These are phyloP conservation scores for Heliamphora exappendiculata DNA, from an alignment of 148 eudicot genomes.

Conservation along the genomic window DNA sequence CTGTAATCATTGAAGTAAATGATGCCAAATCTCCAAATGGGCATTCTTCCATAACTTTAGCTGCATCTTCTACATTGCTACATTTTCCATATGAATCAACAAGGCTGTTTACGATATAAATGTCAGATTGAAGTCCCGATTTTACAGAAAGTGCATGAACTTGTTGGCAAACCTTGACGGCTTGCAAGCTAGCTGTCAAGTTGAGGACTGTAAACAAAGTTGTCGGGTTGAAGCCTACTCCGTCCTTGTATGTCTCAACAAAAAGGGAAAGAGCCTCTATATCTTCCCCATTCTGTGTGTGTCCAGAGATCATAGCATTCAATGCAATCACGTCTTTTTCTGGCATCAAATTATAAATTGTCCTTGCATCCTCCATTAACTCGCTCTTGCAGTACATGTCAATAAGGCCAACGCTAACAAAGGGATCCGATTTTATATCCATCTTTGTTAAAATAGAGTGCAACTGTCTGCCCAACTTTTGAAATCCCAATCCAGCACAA, in stretches of 20 bases:
- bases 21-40: conserved; percentile 34
- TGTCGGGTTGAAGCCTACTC: conserved; percentile 45
- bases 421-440: conserved; percentile 42
- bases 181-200: conserved; percentile 42
- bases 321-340: conserved; percentile 13
- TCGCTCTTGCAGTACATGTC: conserved; percentile 70
- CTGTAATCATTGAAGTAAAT: conserved; percentile 50
- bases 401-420: conserved; percentile 51
- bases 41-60: conserved; percentile 30
- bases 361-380: conserved; percentile 45
- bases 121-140: conserved; percentile 36
- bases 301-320: conserved; percentile 11
- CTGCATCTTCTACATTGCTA: conserved; percentile 26
- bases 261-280: conserved; percentile 40
- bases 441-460: conserved; percentile 56
- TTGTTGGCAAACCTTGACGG: conserved; percentile 30
- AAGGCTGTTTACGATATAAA: conserved; percentile 41
- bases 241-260: conserved; percentile 33
- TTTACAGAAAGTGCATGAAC: conserved; percentile 50
- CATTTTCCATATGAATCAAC: conserved; percentile 26
- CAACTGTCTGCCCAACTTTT: conserved; percentile 52
- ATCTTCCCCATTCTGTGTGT: conserved; percentile 23
- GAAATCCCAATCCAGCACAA: conserved; percentile 50
- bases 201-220: conserved; percentile 51
- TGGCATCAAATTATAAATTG: conserved; percentile 28